Percentiles rank a stretch among this genome's conserved stretches.
Evolutionary conservation across 345 rosid species (phyloP).

Genomic region (Adansonia digitata): DNA sequence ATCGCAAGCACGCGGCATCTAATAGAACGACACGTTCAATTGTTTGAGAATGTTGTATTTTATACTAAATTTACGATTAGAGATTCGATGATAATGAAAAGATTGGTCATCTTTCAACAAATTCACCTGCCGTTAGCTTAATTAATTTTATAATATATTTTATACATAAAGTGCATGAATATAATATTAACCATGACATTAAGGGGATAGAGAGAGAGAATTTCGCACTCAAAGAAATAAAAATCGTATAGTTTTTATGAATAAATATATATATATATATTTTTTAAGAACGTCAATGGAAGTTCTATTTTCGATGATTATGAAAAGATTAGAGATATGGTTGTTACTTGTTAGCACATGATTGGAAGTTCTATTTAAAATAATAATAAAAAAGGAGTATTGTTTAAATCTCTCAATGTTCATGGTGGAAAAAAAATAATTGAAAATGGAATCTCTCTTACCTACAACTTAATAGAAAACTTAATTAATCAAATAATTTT

Average conservation of each 20-base stretch:
- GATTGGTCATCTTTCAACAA: not conserved
- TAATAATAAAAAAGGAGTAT: no score
- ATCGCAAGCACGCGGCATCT: no score
- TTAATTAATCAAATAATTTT: not conserved
- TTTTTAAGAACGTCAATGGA: not conserved
- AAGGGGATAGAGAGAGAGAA: not conserved
- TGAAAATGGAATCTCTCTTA: not conserved
- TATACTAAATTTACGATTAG: not conserved
- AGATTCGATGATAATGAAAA: not conserved
- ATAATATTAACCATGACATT: slow-evolving; percentile 4
- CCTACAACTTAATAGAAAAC: not conserved
- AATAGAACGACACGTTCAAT: not conserved
- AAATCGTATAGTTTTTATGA: not conserved
- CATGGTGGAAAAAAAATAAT: not conserved
- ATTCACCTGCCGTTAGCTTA: not conserved
- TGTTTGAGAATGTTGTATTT: not conserved
- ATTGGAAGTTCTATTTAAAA: not conserved
- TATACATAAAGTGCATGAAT: slow-evolving; percentile 5
- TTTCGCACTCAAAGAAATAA: not conserved
- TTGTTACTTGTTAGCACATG: not conserved
- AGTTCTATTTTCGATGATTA: not conserved
- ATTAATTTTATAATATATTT: not conserved
- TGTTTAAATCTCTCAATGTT: not conserved
- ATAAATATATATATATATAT: no score
- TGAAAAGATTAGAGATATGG: not conserved